Base-by-base conservation (phyloP, 306 rosid genomes). In the Dicorynia guianensis region DNA sequence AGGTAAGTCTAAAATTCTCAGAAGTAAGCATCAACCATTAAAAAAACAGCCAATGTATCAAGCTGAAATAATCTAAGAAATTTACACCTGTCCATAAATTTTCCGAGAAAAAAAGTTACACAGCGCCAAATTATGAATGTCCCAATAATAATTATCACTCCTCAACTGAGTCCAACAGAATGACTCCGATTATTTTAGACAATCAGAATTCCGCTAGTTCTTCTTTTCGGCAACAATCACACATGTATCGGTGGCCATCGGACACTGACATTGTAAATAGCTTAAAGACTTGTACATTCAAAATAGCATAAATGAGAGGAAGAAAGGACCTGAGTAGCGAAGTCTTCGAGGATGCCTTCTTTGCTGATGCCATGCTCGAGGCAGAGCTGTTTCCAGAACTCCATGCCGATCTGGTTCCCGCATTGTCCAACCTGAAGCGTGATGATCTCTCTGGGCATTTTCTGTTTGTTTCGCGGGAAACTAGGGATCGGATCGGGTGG, bases 371-470 rank as follows among this genome's bases (percentile, higher is more conserved):
- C 98, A 14, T 94, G 98, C 85, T 94, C 98, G 71, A 92, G 95
- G 77, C 98, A 94, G 11, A 94, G 98, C 81, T 94, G 98, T 82
- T 94, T 94, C 98, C 98, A 94, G 85, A 94, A 94, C 82, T 94
- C 98, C 98, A 94, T 94, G 39, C 98, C 98, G 89, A 92, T 94
- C 96, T 94, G 98, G 71, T 94, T 94, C 30, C 98, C 98, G 54
- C 98, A 94, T 90, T 94, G 98, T 8, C 98, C 98, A 4, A 94
- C 98, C 87, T 94, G 98, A 18, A 94, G 85, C 0, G 98, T 94
- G 82, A 94, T 92, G 83, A 94, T 94, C 80, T 94, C 98, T 50
- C 98, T 52, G 40, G 97, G 98, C 98, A 94, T 94, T 75, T 72
- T 57, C 61, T n/a, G 46, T 14, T 76, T 35, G 13, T 69, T 60